phyloP scores from a whole-genome alignment of 441 rosid species.

The Adansonia rubrostipa region DNA sequence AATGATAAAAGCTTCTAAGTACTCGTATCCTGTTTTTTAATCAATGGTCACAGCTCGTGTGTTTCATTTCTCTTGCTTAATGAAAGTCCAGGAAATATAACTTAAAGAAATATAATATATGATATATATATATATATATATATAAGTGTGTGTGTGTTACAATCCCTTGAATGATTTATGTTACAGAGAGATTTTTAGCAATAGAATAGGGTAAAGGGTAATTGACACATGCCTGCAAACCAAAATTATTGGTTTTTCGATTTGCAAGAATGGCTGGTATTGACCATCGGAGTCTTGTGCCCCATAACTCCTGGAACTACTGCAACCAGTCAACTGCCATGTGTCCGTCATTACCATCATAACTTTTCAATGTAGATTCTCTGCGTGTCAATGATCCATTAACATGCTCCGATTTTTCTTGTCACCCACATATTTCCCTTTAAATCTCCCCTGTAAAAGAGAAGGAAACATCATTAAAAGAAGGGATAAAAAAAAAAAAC shows the following conservation, averaged over 20 bases:
- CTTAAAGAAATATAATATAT: too few relatives aligned
- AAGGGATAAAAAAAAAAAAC: background rate
- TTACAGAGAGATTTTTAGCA: too few relatives aligned
- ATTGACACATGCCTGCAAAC: too few relatives aligned
- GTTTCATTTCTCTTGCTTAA: too few relatives aligned
- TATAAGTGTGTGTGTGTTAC: background rate
- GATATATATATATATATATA: too few relatives aligned
- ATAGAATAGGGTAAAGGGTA: too few relatives aligned
- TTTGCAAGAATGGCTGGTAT: background rate
- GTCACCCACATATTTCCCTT: constrained; percentile 15
- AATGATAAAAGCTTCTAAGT: too few relatives aligned
- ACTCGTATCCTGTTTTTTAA: too few relatives aligned
- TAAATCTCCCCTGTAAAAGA: background rate
- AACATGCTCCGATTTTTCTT: background rate
- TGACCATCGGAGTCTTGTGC: background rate
- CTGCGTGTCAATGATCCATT: background rate
- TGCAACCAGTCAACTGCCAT: background rate
- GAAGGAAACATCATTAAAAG: background rate
- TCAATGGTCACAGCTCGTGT: too few relatives aligned
- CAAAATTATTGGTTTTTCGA: too few relatives aligned
- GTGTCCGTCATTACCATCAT: background rate
- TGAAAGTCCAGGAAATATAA: too few relatives aligned
- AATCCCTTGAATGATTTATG: background rate
- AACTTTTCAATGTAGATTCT: background rate
- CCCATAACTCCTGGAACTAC: background rate